These are phyloP conservation scores for Saccharomyces kudriavzevii DNA, from an alignment of 805 yeast genomes.

Conservation along the genomic window DNA sequence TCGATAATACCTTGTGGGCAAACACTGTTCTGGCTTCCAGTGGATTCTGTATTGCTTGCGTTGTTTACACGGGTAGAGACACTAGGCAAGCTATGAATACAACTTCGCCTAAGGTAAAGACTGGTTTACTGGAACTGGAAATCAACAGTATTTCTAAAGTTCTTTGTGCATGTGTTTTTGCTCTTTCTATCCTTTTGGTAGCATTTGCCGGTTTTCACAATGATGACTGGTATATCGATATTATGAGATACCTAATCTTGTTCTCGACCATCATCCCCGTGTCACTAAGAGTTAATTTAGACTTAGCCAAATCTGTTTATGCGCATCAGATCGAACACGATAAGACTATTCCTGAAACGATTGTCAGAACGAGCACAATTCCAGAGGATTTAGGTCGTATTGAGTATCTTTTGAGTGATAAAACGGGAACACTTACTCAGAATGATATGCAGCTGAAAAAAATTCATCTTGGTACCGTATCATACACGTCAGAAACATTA, in stretches of 20 bases:
- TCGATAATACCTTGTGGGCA: slow-evolving; percentile 96
- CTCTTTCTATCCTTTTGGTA: slow-evolving; percentile 69
- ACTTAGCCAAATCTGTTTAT: slow-evolving; percentile 90
- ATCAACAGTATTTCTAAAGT: slow-evolving; percentile 83
- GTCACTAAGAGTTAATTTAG: slow-evolving; percentile 86
- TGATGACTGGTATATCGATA: slow-evolving; percentile 77
- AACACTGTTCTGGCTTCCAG: slow-evolving; percentile 87
- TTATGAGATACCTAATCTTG: slow-evolving; percentile 81
- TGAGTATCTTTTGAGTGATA: slow-evolving; percentile 85
- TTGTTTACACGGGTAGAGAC: slow-evolving; percentile 84
- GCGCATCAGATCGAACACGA: slow-evolving; percentile 94
- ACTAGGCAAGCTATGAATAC: slow-evolving; percentile 95
- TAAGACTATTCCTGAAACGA: slow-evolving; percentile 66
- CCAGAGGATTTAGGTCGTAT: slow-evolving; percentile 97
- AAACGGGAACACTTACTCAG: slow-evolving; percentile 95
- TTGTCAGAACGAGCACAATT: slow-evolving; percentile 93
- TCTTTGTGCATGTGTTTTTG: slow-evolving; percentile 76
- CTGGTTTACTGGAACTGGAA: slow-evolving; percentile 84
- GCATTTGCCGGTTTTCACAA: slow-evolving; percentile 66
- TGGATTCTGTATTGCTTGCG: slow-evolving; percentile 82
- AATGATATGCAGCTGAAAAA: slow-evolving; percentile 96
- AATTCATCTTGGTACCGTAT: slow-evolving; percentile 84
- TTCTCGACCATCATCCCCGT: slow-evolving; percentile 96
- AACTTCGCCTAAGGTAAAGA: slow-evolving; percentile 75
- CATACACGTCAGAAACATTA: slow-evolving; percentile 86